Base-by-base conservation (phyloP, 106 monocot species). In the Amphibolis antarctica region DNA sequence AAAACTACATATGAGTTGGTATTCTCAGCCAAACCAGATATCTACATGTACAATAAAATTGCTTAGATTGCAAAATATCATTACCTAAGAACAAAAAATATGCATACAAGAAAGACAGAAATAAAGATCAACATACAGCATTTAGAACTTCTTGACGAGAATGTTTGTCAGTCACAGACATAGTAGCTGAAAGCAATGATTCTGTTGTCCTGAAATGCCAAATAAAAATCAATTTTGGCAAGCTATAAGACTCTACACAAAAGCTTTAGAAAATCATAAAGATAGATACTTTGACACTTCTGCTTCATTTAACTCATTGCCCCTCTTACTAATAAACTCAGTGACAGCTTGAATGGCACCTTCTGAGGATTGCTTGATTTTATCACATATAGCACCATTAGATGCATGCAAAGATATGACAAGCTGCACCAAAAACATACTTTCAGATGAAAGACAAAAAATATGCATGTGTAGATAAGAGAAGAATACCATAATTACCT, bases 291-390 rank as follows among this genome's bases (percentile, higher is more conserved):
- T 96, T 45, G 89, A 71, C 28, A 96, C 72, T 74, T 96, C 90
- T 73, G 71, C 29, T 76, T 84, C 90, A 82, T 75, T 76, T 63
- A 96, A 73, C 46, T 96, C 86, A 65, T 59, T 80, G 63, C 96
- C 89, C 77, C 96, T 72, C 63, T 70, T 90, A 46, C 48, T 61
- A 42, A 96, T 96, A 59, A 96, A 87, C 61, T 90, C 90, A 63
- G 60, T 81, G 50, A 96, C 76, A 70, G 90, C 86, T 76, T 84
- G 96, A 78, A 90, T 82, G 62, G 84, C 74, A 71, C 86, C 96
- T 82, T 96, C 96, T 66, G 90, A 81, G 48, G 96, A 96, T 71
- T 84, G 84, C 68, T 90, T 96, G 63, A 87, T 77, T 74, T 90
- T 96, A 69, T 96, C 96, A 72, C 90, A 90, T 74, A 90, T 64